Evolutionary conservation across 164 flowering plant genomes (phyloP), one percentile per base, ranked within the genome.

Genomic region (Stephania cephalantha): DNA sequence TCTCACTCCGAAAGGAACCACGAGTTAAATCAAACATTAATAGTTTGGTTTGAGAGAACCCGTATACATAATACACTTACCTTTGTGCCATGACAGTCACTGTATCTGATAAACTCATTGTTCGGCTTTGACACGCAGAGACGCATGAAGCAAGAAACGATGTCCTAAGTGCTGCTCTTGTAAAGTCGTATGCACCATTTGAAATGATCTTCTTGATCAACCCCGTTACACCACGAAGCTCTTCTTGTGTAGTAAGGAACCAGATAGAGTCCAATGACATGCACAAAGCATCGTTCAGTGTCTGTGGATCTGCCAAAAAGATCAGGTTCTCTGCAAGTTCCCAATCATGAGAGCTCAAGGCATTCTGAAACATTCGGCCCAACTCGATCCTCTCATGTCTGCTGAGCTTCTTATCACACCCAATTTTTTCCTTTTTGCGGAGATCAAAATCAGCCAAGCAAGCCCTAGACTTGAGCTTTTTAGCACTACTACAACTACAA

Each of bases 71-170:
- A 35, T 35, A 35, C 42, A 35, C 42, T 70, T 83, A 89, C 98
- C 98, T 90, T 76, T 89, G 93, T 50, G 97, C 98, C 98, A 94
- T 94, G 15, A 94, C 87, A 77, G 90, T 85, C 44, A 94, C 93
- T 30, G 97, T 92, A 78, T 94, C 97, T 6, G 94, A 87, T 75
- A 92, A 88, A 80, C 91, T 90, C 97, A 90, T 86, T 7, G 94
- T 90, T 71, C 90, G 85, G 78, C 95, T 90, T 82, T 92, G 97
- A 75, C 98, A 94, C 13, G 97, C 97, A 78, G 98, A 94, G 70
- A 94, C 98, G 72, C 98, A 94, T 0, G 98, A 94, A 78, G 98
- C 98, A 71, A 94, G 93, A 84, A 94, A 94, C 1, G 96, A 94
- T 76, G 98, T 94, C 81, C 98, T 84, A 22, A 94, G 90, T 31